Conservation (phyloP, 192 early-diverging fungal genomes). For the Linnemannia schmuckeri region DNA sequence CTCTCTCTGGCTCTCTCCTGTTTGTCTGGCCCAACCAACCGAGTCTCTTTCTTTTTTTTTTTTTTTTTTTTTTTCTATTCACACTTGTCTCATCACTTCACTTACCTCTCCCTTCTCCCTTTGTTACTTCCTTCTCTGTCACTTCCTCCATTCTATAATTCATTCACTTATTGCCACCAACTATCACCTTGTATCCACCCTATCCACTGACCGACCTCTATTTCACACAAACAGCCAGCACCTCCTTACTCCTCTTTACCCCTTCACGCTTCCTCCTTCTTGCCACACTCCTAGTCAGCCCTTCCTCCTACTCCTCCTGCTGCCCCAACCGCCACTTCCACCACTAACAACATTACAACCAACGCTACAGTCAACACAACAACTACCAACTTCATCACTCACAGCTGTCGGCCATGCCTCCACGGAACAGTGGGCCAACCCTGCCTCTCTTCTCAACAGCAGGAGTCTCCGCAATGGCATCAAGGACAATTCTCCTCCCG, state of each 20-base stretch:
- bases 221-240: neutral
- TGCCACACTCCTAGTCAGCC: neutral
- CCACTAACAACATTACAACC: neutral
- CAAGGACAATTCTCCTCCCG: conserved; percentile 28
- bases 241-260: neutral
- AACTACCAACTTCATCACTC: neutral
- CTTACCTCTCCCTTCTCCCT: neutral
- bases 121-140: conserved; percentile 1
- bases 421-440: conserved; percentile 14
- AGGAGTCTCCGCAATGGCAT: conserved; percentile 5
- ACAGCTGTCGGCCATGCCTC: conserved; percentile 8
- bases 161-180: neutral
- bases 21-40: too few species aligned
- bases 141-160: neutral
- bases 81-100: neutral
- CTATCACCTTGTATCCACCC: neutral
- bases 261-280: neutral
- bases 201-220: neutral
- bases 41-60: too few species aligned
- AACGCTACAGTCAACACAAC: neutral
- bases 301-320: neutral
- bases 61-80: neutral
- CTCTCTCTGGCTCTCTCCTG: too few species aligned
- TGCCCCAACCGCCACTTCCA: neutral
- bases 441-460: conserved; percentile 42